Percentiles rank a stretch among this genome's conserved stretches.
Evolutionary conservation across 352 stramenopile species (phyloP).

Genomic region (Phytophthora agathidicida): DNA sequence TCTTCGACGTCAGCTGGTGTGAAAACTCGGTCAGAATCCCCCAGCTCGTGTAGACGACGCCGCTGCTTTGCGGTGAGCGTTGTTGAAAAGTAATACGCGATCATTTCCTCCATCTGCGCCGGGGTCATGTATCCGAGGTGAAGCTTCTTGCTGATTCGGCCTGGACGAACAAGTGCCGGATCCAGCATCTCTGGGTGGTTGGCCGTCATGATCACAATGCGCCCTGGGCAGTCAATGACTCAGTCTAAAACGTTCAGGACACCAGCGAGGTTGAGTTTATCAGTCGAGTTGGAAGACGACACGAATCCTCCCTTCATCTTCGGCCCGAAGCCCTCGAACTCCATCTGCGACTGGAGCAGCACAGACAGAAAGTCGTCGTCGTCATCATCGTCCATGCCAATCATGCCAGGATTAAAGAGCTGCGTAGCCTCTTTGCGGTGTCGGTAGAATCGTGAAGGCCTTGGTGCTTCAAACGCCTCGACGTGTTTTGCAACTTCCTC

Average conservation of each 20-base stretch:
- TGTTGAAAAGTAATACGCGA: slow-evolving; percentile 61
- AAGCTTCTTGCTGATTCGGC: slow-evolving; percentile 87
- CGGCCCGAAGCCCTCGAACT: slow-evolving; percentile 27
- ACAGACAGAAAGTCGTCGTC: slow-evolving; percentile 30
- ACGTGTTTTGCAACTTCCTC: slow-evolving; percentile 51
- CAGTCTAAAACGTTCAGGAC: slow-evolving; percentile 93
- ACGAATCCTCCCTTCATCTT: slow-evolving; percentile 46
- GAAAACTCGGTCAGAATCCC: slow-evolving; percentile 5
- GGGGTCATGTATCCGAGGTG: slow-evolving; percentile 64
- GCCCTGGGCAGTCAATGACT: slow-evolving; percentile 70
- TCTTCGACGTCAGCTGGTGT: slow-evolving; percentile 53
- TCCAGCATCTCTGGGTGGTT: slow-evolving; percentile 89
- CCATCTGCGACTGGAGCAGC: slow-evolving; percentile 27
- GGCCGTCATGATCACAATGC: slow-evolving; percentile 89
- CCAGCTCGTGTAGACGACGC: slow-evolving; percentile 4
- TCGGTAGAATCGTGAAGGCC: not conserved
- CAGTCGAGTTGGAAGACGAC: slow-evolving; percentile 26
- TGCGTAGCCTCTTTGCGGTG: not conserved
- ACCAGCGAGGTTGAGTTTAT: slow-evolving; percentile 82
- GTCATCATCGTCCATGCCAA: not conserved
- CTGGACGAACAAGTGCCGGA: slow-evolving; percentile 82
- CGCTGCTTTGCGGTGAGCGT: slow-evolving; percentile 31
- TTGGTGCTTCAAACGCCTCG: not conserved
- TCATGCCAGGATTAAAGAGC: slow-evolving; percentile 2
- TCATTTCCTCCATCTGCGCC: slow-evolving; percentile 49